These are phyloP conservation scores for Russula brevipes DNA, from an alignment of 768 basidiomycete species.

Conservation along the genomic window DNA sequence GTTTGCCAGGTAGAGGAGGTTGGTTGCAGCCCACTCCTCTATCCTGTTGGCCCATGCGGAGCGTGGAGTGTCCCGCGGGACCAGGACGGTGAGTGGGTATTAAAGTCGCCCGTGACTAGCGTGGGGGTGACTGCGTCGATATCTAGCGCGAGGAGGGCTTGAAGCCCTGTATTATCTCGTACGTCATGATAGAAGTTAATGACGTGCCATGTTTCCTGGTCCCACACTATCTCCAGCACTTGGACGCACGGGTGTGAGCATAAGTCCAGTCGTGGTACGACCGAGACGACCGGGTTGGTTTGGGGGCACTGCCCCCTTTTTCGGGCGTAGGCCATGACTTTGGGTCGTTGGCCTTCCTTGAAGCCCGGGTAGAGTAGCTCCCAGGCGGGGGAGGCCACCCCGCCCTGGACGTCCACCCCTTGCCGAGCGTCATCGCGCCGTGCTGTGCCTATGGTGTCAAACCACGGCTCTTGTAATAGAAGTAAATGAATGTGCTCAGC, in stretches of 20 bases:
- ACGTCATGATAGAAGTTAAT: slow-evolving; percentile 3
- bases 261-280: not conserved
- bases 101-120: not conserved
- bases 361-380: not conserved
- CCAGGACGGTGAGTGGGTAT: not conserved
- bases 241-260: not conserved
- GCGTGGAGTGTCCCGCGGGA: not conserved
- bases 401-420: not conserved
- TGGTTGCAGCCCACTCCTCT: not conserved
- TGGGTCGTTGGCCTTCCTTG: not conserved
- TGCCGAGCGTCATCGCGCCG: not conserved
- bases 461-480: not conserved
- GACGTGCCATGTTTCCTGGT: not conserved
- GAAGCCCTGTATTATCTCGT: not conserved
- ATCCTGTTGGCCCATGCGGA: not conserved
- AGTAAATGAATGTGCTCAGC: not conserved
- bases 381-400: not conserved
- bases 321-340: not conserved
- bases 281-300: not conserved
- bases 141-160: not conserved
- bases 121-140: not conserved
- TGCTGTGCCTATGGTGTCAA: not conserved
- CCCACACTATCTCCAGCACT: not conserved
- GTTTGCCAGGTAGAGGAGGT: not conserved
- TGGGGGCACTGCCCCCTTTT: not conserved